Percentiles rank a stretch among this genome's conserved stretches.
phyloP scores from a whole-genome alignment of 2,329 filamentous ascomycete species.

The Stachybotrys elegans region DNA sequence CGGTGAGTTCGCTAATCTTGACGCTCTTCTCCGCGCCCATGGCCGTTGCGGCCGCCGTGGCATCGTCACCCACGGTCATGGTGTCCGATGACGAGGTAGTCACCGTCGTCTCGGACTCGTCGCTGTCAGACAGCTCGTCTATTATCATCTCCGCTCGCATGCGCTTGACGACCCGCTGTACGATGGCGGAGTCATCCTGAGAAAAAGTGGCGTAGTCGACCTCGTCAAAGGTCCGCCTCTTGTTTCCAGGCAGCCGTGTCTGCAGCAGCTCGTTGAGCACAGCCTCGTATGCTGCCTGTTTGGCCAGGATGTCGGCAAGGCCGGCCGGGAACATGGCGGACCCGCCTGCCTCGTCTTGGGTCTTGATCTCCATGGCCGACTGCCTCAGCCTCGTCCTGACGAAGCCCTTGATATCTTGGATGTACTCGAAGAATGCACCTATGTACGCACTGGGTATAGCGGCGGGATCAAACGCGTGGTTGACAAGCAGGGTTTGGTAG shows the following conservation, averaged over 20 bases:
- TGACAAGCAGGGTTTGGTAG: slow-evolving; percentile 78
- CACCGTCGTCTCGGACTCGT: slow-evolving; percentile 30
- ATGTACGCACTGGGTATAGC: slow-evolving; percentile 68
- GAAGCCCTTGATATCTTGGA: slow-evolving; percentile 72
- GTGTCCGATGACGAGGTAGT: slow-evolving; percentile 24
- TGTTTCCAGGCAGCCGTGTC: slow-evolving; percentile 28
- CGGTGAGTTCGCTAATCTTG: slow-evolving; percentile 40
- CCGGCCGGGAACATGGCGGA: slow-evolving; percentile 43
- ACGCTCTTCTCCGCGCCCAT: slow-evolving; percentile 31
- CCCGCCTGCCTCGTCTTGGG: slow-evolving; percentile 49
- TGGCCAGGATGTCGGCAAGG: slow-evolving; percentile 42
- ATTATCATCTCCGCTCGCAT: slow-evolving; percentile 58
- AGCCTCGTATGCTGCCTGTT: slow-evolving; percentile 48
- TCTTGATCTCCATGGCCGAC: slow-evolving; percentile 57
- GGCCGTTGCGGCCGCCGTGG: slow-evolving; percentile 14
- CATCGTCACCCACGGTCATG: slow-evolving; percentile 18
- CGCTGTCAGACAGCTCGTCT: slow-evolving; percentile 47
- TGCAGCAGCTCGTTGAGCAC: slow-evolving; percentile 46
- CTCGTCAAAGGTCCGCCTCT: slow-evolving; percentile 49
- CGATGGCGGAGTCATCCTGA: slow-evolving; percentile 44
- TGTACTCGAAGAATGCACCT: slow-evolving; percentile 67
- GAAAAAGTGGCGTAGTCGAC: slow-evolving; percentile 44
- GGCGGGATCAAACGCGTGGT: slow-evolving; percentile 70
- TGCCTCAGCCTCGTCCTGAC: slow-evolving; percentile 65
- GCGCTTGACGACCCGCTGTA: slow-evolving; percentile 53